These are phyloP conservation scores for Tuber magnatum DNA, from an alignment of 495 filamentous ascomycete species.

Conservation along the genomic window DNA sequence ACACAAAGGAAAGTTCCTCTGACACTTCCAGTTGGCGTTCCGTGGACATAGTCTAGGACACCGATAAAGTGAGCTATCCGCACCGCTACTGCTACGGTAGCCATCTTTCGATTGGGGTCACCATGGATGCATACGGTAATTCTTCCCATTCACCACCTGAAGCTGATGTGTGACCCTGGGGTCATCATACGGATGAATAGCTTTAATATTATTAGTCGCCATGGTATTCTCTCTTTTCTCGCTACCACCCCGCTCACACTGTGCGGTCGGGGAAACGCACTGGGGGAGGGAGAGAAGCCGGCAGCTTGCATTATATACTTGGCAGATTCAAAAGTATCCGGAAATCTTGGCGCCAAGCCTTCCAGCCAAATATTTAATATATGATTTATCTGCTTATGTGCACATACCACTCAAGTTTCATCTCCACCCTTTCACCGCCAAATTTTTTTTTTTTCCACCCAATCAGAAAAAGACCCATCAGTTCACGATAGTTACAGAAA, in stretches of 20 bases:
- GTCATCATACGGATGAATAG: slow-evolving; percentile 41
- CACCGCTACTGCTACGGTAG: neutral
- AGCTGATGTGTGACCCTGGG: slow-evolving; percentile 40
- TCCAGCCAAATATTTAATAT: too few species aligned
- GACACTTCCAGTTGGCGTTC: slow-evolving; percentile 20
- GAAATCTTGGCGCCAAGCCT: too few species aligned
- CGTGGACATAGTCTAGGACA: slow-evolving; percentile 38
- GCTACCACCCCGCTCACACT: neutral
- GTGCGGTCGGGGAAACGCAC: neutral
- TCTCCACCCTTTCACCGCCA: too few species aligned
- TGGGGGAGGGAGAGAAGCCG: neutral
- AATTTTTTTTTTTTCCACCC: too few species aligned
- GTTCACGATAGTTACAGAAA: too few species aligned
- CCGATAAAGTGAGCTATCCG: slow-evolving; percentile 6
- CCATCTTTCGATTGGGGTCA: neutral
- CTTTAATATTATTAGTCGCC: slow-evolving; percentile 8
- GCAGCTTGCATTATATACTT: neutral
- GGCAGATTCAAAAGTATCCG: too few species aligned
- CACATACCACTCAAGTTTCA: too few species aligned
- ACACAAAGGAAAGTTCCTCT: slow-evolving; percentile 37
- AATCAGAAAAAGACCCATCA: too few species aligned
- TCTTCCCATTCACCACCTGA: slow-evolving; percentile 40
- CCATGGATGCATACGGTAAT: slow-evolving; percentile 40
- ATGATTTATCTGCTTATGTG: too few species aligned
- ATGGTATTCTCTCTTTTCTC: neutral